A percentile compares a stretch with the other conserved stretches of the same genome.
Evolutionary conservation across 768 basidiomycete species (phyloP).

Genomic region (Gyrodon lividus): DNA sequence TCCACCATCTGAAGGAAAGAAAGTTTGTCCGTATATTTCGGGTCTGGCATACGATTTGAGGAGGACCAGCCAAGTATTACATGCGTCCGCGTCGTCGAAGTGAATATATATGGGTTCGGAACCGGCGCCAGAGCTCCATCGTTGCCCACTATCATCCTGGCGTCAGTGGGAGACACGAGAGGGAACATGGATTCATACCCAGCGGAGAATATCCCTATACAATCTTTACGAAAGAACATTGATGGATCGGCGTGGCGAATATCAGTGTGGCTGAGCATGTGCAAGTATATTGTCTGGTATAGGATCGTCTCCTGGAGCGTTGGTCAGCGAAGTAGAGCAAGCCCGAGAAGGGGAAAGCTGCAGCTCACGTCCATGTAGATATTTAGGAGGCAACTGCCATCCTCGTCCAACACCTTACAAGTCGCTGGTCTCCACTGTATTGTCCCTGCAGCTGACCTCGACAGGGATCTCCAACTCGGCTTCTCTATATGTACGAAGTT

Average conservation of each 20-base stretch:
- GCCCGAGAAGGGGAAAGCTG: not conserved
- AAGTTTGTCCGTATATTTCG: conserved; percentile 69
- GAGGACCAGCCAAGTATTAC: conserved; percentile 76
- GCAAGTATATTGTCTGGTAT: conserved; percentile 71
- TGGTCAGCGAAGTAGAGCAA: conserved; percentile 10
- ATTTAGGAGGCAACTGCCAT: conserved; percentile 63
- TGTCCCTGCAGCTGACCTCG: conserved; percentile 44
- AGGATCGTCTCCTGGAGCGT: conserved; percentile 61
- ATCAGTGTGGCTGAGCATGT: conserved; percentile 75
- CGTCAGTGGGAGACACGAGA: conserved; percentile 9
- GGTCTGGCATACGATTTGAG: conserved; percentile 79
- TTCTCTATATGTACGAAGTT: conserved; percentile 60
- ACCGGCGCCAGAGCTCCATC: conserved; percentile 50
- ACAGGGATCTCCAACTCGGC: conserved; percentile 69
- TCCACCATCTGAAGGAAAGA: conserved; percentile 60
- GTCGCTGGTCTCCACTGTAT: conserved; percentile 74
- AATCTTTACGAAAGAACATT: conserved; percentile 73
- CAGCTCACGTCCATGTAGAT: conserved; percentile 70
- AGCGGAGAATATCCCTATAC: conserved; percentile 65
- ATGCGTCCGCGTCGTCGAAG: conserved; percentile 61
- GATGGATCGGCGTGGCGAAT: conserved; percentile 76
- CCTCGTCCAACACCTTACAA: conserved; percentile 69
- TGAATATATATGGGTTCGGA: conserved; percentile 73
- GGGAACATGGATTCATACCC: conserved; percentile 41
- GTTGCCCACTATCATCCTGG: conserved; percentile 47